Base-by-base conservation (phyloP, 2,329 filamentous ascomycete species). In the Cercospora nicotianae region DNA sequence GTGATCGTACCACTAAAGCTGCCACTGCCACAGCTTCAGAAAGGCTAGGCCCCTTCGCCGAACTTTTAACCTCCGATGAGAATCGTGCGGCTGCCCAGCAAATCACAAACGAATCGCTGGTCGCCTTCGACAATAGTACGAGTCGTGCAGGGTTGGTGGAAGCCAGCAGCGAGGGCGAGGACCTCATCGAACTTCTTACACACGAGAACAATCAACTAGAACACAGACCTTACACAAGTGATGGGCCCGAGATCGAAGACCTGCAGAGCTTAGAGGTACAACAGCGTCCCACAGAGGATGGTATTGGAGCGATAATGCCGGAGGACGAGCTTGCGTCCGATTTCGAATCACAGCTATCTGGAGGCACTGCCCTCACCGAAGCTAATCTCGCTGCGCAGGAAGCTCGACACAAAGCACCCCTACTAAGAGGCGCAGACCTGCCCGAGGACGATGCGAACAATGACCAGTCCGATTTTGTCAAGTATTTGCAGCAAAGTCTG, bases 331-430 rank as follows among this genome's bases (percentile, higher is more conserved):
- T 66, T 13, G 36, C 42, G 13, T 12, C 30, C 7, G 62, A 67
- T 16, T 59, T 28, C 31, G 30, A 45, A 6, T 23, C 45, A 13
- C 57, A 58, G 60, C 51, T 64, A 20, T 64, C 64, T 39, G 18
- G 23, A 10, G 55, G 28, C 39, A 51, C 61, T 39, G 67, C 74
- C 16, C 66, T 79, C 31, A 79, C 77, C 2, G 73, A 73, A 65
- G 76, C 73, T 9, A 79, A 79, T 57, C 71, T 79, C 16, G 74
- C 74, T 30, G 76, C 70, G 63, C 75, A 77, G 51, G 73, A 78
- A 69, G 75, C 73, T 30, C 63, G 72, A 33, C 70, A 76, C 26
- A 67, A 64, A 28, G 51, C 57, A 20, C 64, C 67, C n/a, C 31
- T 66, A 8, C 53, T 69, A 3, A 70, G 77, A 55, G 78, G 70